These are phyloP conservation scores for Prosopis cineraria DNA, from an alignment of 306 rosid species.

Conservation along the genomic window DNA sequence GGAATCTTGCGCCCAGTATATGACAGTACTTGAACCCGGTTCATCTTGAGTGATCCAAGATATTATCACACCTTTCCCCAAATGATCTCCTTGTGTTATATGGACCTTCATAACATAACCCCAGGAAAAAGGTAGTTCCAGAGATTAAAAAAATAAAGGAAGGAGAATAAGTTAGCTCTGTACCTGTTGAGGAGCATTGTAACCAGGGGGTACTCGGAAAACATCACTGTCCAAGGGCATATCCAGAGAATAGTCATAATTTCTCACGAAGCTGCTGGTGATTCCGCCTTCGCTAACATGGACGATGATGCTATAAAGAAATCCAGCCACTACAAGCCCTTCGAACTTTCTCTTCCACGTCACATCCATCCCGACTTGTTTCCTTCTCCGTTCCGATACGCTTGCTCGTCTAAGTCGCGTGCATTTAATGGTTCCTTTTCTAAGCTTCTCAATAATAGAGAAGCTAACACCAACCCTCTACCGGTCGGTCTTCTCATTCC, in stretches of 20 bases:
- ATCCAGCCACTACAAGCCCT: slow-evolving; percentile 31
- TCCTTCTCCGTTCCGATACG: background rate
- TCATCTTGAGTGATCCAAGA: slow-evolving; percentile 72
- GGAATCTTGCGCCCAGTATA: slow-evolving; percentile 53
- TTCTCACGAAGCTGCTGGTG: slow-evolving; percentile 55
- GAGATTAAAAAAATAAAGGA: background rate
- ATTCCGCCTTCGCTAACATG: slow-evolving; percentile 44
- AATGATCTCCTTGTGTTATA: slow-evolving; percentile 84
- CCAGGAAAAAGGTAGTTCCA: background rate
- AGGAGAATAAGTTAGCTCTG: background rate
- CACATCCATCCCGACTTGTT: slow-evolving; percentile 9
- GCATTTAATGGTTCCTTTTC: too few relatives aligned
- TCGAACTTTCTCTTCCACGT: background rate
- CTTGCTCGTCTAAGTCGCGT: background rate
- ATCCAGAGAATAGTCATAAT: slow-evolving; percentile 50
- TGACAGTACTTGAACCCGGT: slow-evolving; percentile 63
- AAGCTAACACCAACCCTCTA: background rate
- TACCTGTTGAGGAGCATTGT: slow-evolving; percentile 83
- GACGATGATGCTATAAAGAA: slow-evolving; percentile 33
- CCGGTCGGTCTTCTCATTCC: background rate
- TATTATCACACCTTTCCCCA: slow-evolving; percentile 66
- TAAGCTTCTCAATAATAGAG: background rate
- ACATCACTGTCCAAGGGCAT: slow-evolving; percentile 75
- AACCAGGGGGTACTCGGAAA: slow-evolving; percentile 61
- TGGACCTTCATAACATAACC: slow-evolving; percentile 59